Evolutionary conservation across 2,329 filamentous ascomycete genomes (phyloP), one percentile per base, ranked within the genome.

Genomic region (Orbilia javanica): DNA sequence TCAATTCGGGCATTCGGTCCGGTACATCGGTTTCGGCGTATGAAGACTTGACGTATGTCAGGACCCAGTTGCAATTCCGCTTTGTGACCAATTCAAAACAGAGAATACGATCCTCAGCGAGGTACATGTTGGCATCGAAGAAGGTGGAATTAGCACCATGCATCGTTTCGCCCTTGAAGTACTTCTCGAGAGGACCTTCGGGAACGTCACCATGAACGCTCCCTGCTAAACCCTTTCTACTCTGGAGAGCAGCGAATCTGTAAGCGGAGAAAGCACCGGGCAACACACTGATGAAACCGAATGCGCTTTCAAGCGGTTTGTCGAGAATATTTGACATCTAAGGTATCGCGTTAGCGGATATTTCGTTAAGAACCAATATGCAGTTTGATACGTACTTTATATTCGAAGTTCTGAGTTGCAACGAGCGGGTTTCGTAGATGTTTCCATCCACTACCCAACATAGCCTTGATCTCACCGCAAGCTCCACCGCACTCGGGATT

Each of bases 201-300:
- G 75, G 75, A 27, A 79, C 36, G 39, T 93, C 94, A 67, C 93
- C 94, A 36, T 57, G 29, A 87, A 97, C 96, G 86, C 98, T 96
- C n/a, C 68, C 69, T 5, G 75, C 50, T 31, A 78, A 44, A 36
- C 75, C 75, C 52, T 74, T 79, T 25, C 48, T 68, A 85, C 98
- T 98, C 83, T 98, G 96, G 53, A 99, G 87, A 3, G 96, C 96
- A 8, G 97, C 88, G 84, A 93, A 99, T 44, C 96, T 92, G 84
- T 99, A 99, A 20, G 96, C 96, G n/a, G 95, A 98, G 85, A 99
- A 97, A 73, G 96, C 96, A 86, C 96, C 96, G 0, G 96, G 96
- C 83, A 99, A 87, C 82, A 99, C 96, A 52, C 93, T 93, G 83
- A 99, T 98, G 86, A 98, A 99, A 55, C 96, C 96, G 84, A 99